Evolutionary conservation across 208 protist species (phyloP).

Genomic region (Leishmania turanica): DNA sequence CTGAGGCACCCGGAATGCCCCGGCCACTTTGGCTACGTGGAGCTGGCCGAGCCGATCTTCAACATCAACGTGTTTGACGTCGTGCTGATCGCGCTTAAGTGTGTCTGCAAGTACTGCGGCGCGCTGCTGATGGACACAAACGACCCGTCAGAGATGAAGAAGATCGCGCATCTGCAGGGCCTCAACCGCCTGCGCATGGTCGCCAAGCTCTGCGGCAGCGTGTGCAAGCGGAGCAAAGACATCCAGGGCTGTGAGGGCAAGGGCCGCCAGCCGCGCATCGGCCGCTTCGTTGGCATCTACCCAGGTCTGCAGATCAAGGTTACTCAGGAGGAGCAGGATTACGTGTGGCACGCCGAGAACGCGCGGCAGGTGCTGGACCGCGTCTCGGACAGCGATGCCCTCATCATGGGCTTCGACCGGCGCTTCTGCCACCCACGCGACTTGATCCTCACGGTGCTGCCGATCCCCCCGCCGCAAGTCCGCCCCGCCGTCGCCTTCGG

Average conservation of each 20-base stretch:
- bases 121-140: conserved; percentile 79
- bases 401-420: conserved; percentile 77
- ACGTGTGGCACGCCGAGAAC: conserved; percentile 74
- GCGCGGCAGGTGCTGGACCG: conserved; percentile 77
- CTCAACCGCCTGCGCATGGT: conserved; percentile 79
- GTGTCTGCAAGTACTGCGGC: conserved; percentile 98
- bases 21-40: conserved; percentile 99
- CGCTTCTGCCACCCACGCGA: conserved; percentile 81
- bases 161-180: conserved; percentile 53
- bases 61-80: conserved; percentile 97
- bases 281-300: conserved; percentile 75
- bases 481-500: conserved; percentile 96
- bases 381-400: conserved; percentile 67
- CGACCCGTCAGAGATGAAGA: conserved; percentile 50
- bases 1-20: conserved; percentile 89
- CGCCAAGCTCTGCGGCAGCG: conserved; percentile 65
- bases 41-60: conserved; percentile 97
- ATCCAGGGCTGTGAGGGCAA: conserved; percentile 78
- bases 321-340: conserved; percentile 76
- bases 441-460: conserved; percentile 96
- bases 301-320: conserved; percentile 71
- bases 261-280: conserved; percentile 78
- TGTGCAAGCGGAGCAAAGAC: conserved; percentile 51
- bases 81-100: conserved; percentile 95
- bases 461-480: conserved; percentile 98